Conservation (phyloP, 495 filamentous ascomycete genomes). For the Hypoxylon fragiforme region DNA sequence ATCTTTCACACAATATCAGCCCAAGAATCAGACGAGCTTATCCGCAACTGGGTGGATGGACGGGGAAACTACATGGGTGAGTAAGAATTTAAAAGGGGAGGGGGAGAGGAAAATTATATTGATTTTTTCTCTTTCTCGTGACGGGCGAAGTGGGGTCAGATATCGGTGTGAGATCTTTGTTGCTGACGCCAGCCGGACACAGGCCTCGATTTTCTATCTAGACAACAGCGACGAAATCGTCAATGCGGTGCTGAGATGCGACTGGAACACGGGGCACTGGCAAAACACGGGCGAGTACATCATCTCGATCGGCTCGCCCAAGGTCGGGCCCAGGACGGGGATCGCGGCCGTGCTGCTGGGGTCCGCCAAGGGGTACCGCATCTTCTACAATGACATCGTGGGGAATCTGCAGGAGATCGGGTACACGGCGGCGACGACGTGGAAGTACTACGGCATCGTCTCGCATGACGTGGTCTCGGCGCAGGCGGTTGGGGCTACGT, state of each 20-base stretch:
- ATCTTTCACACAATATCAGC: constrained; percentile 18
- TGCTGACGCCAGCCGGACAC: constrained; percentile 30
- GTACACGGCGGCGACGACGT: constrained; percentile 23
- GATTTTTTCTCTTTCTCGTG: neutral
- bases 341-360: constrained; percentile 34
- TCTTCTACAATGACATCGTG: constrained; percentile 36
- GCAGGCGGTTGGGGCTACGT: constrained; percentile 31
- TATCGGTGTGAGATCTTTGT: neutral
- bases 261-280: constrained; percentile 31
- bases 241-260: constrained; percentile 35
- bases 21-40: constrained; percentile 36
- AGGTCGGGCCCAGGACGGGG: constrained; percentile 19
- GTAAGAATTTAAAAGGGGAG: constrained; percentile 10
- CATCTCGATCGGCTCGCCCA: constrained; percentile 26
- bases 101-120: too few species aligned
- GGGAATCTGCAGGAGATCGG: constrained; percentile 29
- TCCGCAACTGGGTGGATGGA: constrained; percentile 35
- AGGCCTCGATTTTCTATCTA: constrained; percentile 39
- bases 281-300: constrained; percentile 24
- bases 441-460: constrained; percentile 31
- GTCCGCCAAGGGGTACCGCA: constrained; percentile 30
- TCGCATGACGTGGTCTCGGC: constrained; percentile 26
- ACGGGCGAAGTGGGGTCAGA: too few species aligned
- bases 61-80: constrained; percentile 22
- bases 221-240: constrained; percentile 37